Evolutionary conservation across 2,329 filamentous ascomycete genomes (phyloP), one percentile per base, ranked within the genome.

Genomic region (Cryoendolithus antarcticus): DNA sequence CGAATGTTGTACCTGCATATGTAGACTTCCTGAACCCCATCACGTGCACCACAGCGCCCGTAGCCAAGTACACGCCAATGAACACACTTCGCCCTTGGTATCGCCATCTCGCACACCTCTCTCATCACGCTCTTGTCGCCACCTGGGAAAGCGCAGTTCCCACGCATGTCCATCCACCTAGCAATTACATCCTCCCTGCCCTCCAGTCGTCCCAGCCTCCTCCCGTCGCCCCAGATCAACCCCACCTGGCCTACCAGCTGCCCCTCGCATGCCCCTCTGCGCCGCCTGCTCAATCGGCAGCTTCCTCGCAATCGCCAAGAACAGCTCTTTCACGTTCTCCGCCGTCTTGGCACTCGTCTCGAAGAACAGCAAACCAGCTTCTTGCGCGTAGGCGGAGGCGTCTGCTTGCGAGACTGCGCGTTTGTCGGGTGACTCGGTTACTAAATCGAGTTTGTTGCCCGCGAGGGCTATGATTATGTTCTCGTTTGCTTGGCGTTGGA

Each of bases 391-490:
- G 39, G 88, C 86, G 65, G 95, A 86, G 49, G 91, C 93, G 54
- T 98, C 91, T 50, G 82, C 82, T 13, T 83, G 82, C 44, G 80
- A 61, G 45, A 98, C 91, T 32, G 88, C 91, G 57, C 91, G 82
- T 75, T 96, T 96, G 62, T 95, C 89, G 35, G 89, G 89, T 60
- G 85, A 83, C 58, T 94, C 88, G 47, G 79, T 88, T 46, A 95
- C 91, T 52, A 98, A 70, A 73, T 98, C 91, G 58, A 94, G 72
- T 69, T 98, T 96, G 74, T 98, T 98, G 47, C 91, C 91, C 38
- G 89, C 91, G 32, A 98, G 78, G 34, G 91, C 91, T 58, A 98
- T 98, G 64, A 98, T 88, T 62, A 98, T 98, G 66, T 96, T 96
- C 66, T 98, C 91, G 70, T 96, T 98, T 47, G 93, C 91, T 67